Evolutionary conservation across 768 basidiomycete species (phyloP), one percentile per base, ranked within the genome.

Genomic region (Mycena alexandri): DNA sequence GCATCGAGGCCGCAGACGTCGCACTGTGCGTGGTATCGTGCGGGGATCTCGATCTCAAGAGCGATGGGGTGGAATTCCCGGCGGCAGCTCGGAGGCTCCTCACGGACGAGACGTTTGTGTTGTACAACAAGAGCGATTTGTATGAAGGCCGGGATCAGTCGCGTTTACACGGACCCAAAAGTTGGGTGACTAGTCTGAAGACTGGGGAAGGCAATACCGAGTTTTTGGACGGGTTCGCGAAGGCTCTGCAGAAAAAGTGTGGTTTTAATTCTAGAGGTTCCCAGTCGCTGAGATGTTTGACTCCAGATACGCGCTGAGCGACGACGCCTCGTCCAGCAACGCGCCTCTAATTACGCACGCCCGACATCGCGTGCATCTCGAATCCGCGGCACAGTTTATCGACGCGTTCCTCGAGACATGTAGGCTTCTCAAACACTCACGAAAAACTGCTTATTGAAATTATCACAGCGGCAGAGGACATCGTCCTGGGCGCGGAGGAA

Each of bases 401-500:
- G 81, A 89, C 29, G 87, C 89, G 2, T 93, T 93, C 74, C 77
- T 93, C 5, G 78, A 78, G 50, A 78, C 79, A 48, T 72, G 84
- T 85, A n/a, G n/a, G n/a, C n/a, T n/a, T n/a, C n/a, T n/a, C n/a
- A n/a, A n/a, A n/a, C n/a, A n/a, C n/a, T n/a, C n/a, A n/a, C n/a
- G n/a, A n/a, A n/a, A n/a, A n/a, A n/a, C n/a, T n/a, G n/a, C n/a
- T n/a, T n/a, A n/a, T n/a, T 52, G 22, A 24, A 36, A 25, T 58
- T 12, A 21, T 61, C 43, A 34, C 74, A 90, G 90, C 86, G 11
- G 72, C 86, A 1, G 83, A 86, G n/a, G 93, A 95, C 67, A 80
- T 96, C 5, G 94, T 96, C 8, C 75, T 93, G 13, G 94, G 88
- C 6, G 94, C 94, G 0, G 95, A 97, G 76, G 94, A 95, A 74